These are phyloP conservation scores for Cenococcum geophilum DNA, from an alignment of 495 filamentous ascomycete genomes.

Conservation along the genomic window DNA sequence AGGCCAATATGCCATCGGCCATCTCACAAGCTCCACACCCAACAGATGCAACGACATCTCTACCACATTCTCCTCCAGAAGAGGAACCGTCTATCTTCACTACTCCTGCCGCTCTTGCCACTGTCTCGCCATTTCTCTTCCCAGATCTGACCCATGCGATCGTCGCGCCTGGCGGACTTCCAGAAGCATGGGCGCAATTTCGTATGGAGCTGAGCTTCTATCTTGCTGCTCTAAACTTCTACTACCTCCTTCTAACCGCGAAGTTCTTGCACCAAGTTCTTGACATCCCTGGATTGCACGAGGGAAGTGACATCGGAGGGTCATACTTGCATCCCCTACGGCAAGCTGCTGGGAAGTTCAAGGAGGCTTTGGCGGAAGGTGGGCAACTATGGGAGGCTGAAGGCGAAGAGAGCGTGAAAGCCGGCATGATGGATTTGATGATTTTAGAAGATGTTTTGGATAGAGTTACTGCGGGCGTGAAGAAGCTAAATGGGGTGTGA, in stretches of 20 bases:
- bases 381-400: conserved; percentile 32
- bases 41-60: not conserved
- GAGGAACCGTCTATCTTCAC: conserved; percentile 47
- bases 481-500: not conserved
- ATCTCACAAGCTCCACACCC: conserved; percentile 28
- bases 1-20: conserved; percentile 33
- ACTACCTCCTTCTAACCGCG: conserved; percentile 45
- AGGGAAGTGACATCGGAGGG: conserved; percentile 34
- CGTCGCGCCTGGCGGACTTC: conserved; percentile 30
- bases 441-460: conserved; percentile 29
- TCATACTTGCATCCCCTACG: conserved; percentile 48
- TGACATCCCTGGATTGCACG: conserved; percentile 45
- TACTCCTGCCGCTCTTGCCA: conserved; percentile 45
- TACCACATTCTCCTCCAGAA: not conserved
- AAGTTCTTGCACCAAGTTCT: conserved; percentile 46
- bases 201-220: conserved; percentile 43
- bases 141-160: conserved; percentile 36
- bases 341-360: conserved; percentile 42
- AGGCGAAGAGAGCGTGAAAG: conserved; percentile 15
- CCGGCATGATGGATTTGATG: conserved; percentile 17
- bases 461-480: conserved; percentile 20
- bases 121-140: conserved; percentile 47
- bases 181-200: conserved; percentile 40
- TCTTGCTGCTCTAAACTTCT: conserved; percentile 49
- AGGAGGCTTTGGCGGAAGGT: conserved; percentile 32